Base-by-base conservation (phyloP, 2,329 filamentous ascomycete genomes). In the Aspergillus candidus region DNA sequence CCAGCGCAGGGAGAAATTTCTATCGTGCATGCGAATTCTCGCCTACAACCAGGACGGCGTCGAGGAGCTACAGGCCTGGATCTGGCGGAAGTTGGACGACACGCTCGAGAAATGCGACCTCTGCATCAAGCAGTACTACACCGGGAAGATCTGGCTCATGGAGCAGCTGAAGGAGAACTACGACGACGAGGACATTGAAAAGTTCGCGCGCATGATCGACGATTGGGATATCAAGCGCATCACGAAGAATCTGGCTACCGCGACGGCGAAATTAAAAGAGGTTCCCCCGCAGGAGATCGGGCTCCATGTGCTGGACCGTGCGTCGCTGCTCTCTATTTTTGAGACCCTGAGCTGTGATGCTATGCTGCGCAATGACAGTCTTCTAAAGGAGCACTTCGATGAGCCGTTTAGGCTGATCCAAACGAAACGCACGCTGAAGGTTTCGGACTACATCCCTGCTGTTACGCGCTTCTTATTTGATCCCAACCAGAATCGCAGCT, bases 401-500 rank as follows among this genome's bases (percentile, higher is more conserved):
- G 80, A 77, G 53, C 88, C 94, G 10, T 96, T 97, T 63, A 75
- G 80, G 53, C 76, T 88, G 15, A 81, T 94, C 2, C 87, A 91
- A 64, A 80, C 80, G 11, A 90, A 84, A 58, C 88, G 80, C 55
- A 80, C 81, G n/a, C 73, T 96, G 13, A 88, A 85, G 59, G 75
- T 95, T 18, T 79, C 81, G 1, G 79, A 82, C 18, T 88, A 77
- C 44, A 76, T 94, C 3, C 90, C 91, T 2, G 87, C 88, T 11
- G 88, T 93, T 74, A 86, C 85, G 3, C 80, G 78, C 14, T 96
- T 96, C 55, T 74, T 96, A 2, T 96, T 95, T 59, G 83, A 86
- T 52, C 71, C 79, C 27, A 81, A 91, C 50, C 68, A 73, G 17
- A 70, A 72, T 38, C 79, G 86, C 40, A 75, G 74, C 32, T 69